Percentiles rank a stretch among this genome's conserved stretches.
phyloP scores from a whole-genome alignment of 2,329 filamentous ascomycete genomes.

The Microcera coccophila region DNA sequence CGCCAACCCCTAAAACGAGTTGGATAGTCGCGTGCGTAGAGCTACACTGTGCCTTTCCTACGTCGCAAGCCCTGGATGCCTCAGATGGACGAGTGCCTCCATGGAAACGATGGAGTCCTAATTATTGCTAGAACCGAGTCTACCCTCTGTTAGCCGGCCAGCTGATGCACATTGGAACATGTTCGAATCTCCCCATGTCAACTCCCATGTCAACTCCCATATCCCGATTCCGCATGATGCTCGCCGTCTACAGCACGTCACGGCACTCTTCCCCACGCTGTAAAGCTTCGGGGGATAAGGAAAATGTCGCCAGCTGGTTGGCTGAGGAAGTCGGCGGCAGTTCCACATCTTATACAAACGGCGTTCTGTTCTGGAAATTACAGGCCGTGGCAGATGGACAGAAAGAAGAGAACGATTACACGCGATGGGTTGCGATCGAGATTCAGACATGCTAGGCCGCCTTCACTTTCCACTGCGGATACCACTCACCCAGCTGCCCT shows the following conservation, averaged over 20 bases:
- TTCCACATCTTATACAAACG: not conserved
- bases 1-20: too few species aligned
- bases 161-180: constrained; percentile 1
- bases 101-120: too few species aligned
- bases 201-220: constrained; percentile 10
- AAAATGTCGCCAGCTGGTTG: constrained; percentile 16
- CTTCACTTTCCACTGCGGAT: too few species aligned
- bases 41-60: too few species aligned
- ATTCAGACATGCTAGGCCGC: not conserved
- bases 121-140: constrained; percentile 19
- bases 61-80: too few species aligned
- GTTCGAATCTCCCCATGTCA: constrained; percentile 9
- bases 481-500: too few species aligned
- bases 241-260: constrained; percentile 19
- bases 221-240: constrained; percentile 20
- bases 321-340: too few species aligned
- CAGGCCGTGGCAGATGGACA: not conserved
- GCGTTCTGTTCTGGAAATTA: too few species aligned
- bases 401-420: not conserved
- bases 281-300: constrained; percentile 16
- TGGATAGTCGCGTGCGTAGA: too few species aligned
- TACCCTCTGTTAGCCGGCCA: constrained; percentile 25
- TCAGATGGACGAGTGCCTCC: too few species aligned
- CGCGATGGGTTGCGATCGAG: not conserved
- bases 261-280: constrained; percentile 12